Evolutionary conservation across 2,329 filamentous ascomycete species (phyloP).

Genomic region (Fusarium concolor): DNA sequence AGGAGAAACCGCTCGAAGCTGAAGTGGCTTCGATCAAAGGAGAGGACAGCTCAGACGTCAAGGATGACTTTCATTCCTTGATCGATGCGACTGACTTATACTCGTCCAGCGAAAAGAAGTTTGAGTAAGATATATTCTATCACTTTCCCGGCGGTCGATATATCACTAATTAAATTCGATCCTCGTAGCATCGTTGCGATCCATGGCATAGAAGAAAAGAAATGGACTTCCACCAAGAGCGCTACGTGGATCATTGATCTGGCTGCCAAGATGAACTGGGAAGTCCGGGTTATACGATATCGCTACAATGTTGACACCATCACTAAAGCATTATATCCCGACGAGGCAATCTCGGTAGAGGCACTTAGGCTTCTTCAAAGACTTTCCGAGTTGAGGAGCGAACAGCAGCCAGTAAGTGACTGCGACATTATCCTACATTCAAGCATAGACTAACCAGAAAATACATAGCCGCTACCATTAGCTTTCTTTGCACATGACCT

Average conservation of each 20-base stretch:
- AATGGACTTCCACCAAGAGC: not conserved
- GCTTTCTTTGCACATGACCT: conserved; percentile 6
- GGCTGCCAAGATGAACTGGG: not conserved
- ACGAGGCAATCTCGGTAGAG: not conserved
- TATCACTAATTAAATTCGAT: not conserved
- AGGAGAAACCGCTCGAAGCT: not conserved
- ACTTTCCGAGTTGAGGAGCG: not conserved
- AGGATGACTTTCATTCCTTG: not conserved
- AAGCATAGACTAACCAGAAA: not conserved
- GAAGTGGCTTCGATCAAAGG: not conserved
- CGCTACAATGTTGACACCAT: not conserved
- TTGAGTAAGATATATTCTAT: not conserved
- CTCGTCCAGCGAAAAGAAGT: not conserved
- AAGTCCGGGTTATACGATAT: not conserved
- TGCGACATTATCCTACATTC: not conserved
- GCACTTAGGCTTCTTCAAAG: not conserved
- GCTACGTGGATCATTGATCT: not conserved
- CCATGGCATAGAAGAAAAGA: not conserved
- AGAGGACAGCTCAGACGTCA: not conserved
- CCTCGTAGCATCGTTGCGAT: not conserved
- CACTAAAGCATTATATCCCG: not conserved
- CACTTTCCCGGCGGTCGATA: too few species aligned
- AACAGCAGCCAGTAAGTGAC: not conserved
- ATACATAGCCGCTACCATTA: not conserved
- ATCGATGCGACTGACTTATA: not conserved